Conservation (phyloP, 768 basidiomycete genomes). For the Serendipita sp. region DNA sequence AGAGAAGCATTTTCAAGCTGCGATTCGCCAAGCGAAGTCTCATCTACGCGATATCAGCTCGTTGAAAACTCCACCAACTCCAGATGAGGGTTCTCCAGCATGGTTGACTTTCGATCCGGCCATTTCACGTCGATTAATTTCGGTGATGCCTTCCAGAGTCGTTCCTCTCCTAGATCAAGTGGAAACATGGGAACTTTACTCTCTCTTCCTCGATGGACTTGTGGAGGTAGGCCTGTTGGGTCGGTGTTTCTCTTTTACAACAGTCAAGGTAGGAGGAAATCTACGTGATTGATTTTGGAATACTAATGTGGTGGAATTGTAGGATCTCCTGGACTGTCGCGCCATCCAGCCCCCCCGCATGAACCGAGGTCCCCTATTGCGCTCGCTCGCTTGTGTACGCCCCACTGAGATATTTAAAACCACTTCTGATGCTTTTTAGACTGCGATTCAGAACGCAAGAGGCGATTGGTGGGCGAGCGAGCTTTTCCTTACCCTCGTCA, state of each 20-base stretch:
- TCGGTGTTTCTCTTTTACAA: not conserved
- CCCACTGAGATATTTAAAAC: not conserved
- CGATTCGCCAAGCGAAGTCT: slow-evolving; percentile 2
- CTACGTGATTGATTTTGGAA: too few species aligned
- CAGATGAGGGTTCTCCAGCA: slow-evolving; percentile 8
- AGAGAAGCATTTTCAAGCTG: not conserved
- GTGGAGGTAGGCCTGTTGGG: not conserved
- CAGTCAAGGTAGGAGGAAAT: not conserved
- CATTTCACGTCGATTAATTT: slow-evolving; percentile 49
- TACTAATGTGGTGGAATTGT: too few species aligned
- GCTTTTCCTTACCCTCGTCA: not conserved
- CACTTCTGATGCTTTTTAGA: not conserved
- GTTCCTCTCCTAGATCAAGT: slow-evolving; percentile 34
- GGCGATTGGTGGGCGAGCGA: not conserved
- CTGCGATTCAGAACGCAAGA: not conserved
- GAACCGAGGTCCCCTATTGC: not conserved
- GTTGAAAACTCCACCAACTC: not conserved
- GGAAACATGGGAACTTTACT: slow-evolving; percentile 30
- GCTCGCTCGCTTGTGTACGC: not conserved
- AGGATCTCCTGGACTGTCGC: not conserved
- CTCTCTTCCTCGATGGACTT: not conserved
- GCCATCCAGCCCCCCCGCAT: not conserved
- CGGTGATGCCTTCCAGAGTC: slow-evolving; percentile 51
- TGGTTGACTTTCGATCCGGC: slow-evolving; percentile 19
- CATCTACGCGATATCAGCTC: not conserved